These are phyloP conservation scores for Brassica incana DNA, from an alignment of 345 rosid genomes.

Conservation along the genomic window DNA sequence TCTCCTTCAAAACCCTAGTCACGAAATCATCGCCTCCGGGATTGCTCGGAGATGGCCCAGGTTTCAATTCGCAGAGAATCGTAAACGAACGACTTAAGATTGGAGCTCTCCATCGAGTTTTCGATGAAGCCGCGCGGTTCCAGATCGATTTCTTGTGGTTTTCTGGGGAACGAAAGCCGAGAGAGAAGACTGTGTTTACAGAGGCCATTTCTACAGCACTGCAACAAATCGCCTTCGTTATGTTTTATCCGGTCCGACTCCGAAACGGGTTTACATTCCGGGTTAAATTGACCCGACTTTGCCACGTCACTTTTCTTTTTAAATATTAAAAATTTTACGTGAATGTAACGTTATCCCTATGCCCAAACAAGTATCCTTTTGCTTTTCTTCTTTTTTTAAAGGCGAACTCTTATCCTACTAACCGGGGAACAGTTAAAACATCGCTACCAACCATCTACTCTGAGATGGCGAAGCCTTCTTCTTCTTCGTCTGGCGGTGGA, in stretches of 20 bases:
- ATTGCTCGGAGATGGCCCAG: slow-evolving; percentile 33
- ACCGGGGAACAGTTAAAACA: slow-evolving; percentile 17
- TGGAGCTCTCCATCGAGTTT: slow-evolving; percentile 37
- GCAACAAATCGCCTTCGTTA: neutral
- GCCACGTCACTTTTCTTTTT: neutral
- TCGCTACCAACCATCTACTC: slow-evolving; percentile 25
- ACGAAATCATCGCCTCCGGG: slow-evolving; percentile 57
- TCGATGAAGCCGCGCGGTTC: slow-evolving; percentile 4
- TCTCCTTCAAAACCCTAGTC: slow-evolving; percentile 69
- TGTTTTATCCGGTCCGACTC: slow-evolving; percentile 3
- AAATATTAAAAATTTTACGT: neutral
- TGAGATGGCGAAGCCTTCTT: slow-evolving; percentile 42
- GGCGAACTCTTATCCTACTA: no score
- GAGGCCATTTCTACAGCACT: slow-evolving; percentile 43
- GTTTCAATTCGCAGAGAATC: slow-evolving; percentile 47
- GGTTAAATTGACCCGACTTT: neutral
- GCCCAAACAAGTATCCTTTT: slow-evolving; percentile 24
- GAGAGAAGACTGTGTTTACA: slow-evolving; percentile 47
- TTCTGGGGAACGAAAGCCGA: slow-evolving; percentile 39
- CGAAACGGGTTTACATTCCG: neutral
- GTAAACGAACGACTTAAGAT: slow-evolving; percentile 53
- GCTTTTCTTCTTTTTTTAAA: neutral
- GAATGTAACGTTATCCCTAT: slow-evolving; percentile 7
- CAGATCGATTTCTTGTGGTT: slow-evolving; percentile 23
- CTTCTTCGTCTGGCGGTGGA: slow-evolving; percentile 54